phyloP scores from a whole-genome alignment of 2,329 filamentous ascomycete species.

The Colletotrichum sublineola region DNA sequence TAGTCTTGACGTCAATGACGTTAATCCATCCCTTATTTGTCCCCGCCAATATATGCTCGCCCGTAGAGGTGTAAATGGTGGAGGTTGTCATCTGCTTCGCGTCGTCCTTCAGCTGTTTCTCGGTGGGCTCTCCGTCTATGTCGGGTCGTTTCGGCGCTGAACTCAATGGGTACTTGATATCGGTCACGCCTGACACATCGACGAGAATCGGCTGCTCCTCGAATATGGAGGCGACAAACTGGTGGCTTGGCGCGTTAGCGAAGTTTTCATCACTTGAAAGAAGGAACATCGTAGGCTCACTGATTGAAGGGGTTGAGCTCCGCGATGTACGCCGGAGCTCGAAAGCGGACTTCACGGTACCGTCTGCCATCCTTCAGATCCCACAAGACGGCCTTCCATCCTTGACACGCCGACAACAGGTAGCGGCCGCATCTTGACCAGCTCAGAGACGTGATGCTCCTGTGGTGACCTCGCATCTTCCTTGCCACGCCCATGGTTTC shows the following conservation, averaged over 20 bases:
- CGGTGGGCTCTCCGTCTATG: conserved; percentile 77
- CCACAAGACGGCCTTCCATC: conserved; percentile 98
- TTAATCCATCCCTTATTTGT: conserved; percentile 98
- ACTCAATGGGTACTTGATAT: conserved; percentile 82
- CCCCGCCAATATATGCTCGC: conserved; percentile 90
- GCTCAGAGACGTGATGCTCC: conserved; percentile 93
- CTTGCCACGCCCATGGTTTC: conserved; percentile 97
- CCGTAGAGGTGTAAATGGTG: conserved; percentile 86
- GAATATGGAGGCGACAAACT: conserved; percentile 92
- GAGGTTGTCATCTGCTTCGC: conserved; percentile 96
- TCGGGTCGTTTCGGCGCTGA: conserved; percentile 84
- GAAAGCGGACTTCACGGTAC: conserved; percentile 88
- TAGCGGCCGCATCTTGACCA: conserved; percentile 96
- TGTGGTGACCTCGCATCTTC: conserved; percentile 92
- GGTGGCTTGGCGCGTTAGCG: conserved; percentile 56
- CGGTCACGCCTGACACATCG: conserved; percentile 77
- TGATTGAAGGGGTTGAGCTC: conserved; percentile 93
- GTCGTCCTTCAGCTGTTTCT: conserved; percentile 91
- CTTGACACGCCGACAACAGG: conserved; percentile 91
- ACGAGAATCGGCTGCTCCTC: conserved; percentile 93
- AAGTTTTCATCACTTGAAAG: not conserved
- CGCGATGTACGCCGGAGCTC: conserved; percentile 94
- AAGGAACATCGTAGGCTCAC: conserved; percentile 60
- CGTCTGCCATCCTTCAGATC: conserved; percentile 80
- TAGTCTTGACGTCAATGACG: conserved; percentile 87